Conservation (phyloP, 371 early-diverging fungal species). For the Mortierella sp. region DNA sequence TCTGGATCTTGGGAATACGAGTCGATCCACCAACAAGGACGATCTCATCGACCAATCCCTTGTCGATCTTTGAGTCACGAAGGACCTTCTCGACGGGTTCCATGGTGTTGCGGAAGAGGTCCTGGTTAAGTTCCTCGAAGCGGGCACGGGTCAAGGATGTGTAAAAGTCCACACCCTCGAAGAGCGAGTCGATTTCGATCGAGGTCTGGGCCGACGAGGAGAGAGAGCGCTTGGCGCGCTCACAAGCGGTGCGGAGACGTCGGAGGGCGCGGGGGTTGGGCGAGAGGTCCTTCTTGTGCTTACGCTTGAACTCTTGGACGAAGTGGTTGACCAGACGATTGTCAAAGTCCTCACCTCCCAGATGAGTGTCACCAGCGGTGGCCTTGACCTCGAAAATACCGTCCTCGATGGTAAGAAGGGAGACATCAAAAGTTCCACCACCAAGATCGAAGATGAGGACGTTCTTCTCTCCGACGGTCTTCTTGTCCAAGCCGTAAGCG, state of each 20-base stretch:
- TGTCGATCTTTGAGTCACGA: slow-evolving; percentile 94
- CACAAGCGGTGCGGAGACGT: slow-evolving; percentile 96
- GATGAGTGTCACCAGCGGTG: slow-evolving; percentile 98
- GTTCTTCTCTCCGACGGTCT: slow-evolving; percentile 83
- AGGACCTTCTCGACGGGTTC: slow-evolving; percentile 97
- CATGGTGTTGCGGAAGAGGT: slow-evolving; percentile 94
- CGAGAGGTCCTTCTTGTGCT: slow-evolving; percentile 90
- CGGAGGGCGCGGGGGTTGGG: slow-evolving; percentile 93
- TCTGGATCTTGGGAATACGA: slow-evolving; percentile 99
- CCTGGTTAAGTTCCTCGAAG: slow-evolving; percentile 97
- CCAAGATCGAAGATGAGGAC: slow-evolving; percentile 97
- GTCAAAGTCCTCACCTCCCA: slow-evolving; percentile 99
- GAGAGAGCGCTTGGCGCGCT: slow-evolving; percentile 97
- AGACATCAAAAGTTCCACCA: slow-evolving; percentile 99
- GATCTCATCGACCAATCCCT: slow-evolving; percentile 94
- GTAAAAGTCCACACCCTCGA: slow-evolving; percentile 94
- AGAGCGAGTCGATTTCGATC: slow-evolving; percentile 96
- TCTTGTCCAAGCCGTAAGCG: slow-evolving; percentile 96
- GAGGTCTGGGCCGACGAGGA: slow-evolving; percentile 91
- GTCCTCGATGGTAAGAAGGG: slow-evolving; percentile 94
- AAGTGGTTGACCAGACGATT: slow-evolving; percentile 94
- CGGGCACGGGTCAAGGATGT: slow-evolving; percentile 97
- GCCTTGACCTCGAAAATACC: slow-evolving; percentile 97
- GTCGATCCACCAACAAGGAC: slow-evolving; percentile 99
- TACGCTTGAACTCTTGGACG: slow-evolving; percentile 91